phyloP scores from a whole-genome alignment of 1,284 basidiomycete species.

The Entoloma clypeatum region DNA sequence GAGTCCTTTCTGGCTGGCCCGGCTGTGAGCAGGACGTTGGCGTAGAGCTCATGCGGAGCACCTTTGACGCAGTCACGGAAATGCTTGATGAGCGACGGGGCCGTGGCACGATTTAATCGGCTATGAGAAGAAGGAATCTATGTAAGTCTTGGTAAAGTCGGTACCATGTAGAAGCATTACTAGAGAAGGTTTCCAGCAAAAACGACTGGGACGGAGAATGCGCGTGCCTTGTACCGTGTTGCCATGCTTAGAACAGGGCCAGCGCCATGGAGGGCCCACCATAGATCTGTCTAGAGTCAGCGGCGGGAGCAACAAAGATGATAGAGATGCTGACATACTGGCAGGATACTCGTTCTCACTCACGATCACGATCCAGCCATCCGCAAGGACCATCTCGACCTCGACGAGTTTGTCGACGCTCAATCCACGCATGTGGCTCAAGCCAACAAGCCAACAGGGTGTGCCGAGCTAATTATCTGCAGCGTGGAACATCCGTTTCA shows the following conservation, averaged over 20 bases:
- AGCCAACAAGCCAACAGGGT: slow-evolving; percentile 84
- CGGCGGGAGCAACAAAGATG: too few species aligned
- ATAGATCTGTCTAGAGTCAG: too few species aligned
- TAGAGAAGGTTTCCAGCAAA: slow-evolving; percentile 90
- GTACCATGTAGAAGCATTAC: too few species aligned
- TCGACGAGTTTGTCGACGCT: slow-evolving; percentile 86
- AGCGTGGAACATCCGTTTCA: slow-evolving; percentile 9
- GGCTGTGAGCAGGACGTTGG: slow-evolving; percentile 85
- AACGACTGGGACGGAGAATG: slow-evolving; percentile 83
- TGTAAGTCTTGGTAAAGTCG: slow-evolving; percentile 11
- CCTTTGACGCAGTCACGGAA: slow-evolving; percentile 91
- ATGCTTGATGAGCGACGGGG: slow-evolving; percentile 84
- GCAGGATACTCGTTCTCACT: slow-evolving; percentile 64
- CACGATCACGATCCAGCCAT: slow-evolving; percentile 70
- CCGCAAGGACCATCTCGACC: slow-evolving; percentile 79
- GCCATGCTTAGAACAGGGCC: slow-evolving; percentile 82
- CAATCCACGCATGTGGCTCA: slow-evolving; percentile 78
- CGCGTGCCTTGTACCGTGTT: slow-evolving; percentile 81
- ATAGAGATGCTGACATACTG: too few species aligned
- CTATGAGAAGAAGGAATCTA: slow-evolving; percentile 36
- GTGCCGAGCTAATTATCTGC: slow-evolving; percentile 51
- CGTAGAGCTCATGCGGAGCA: slow-evolving; percentile 81
- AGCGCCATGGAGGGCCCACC: slow-evolving; percentile 88
- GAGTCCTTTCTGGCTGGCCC: slow-evolving; percentile 79
- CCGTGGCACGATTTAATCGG: slow-evolving; percentile 79